A percentile compares a stretch with the other conserved stretches of the same genome.
Evolutionary conservation across 495 filamentous ascomycete species (phyloP).

Genomic region (Podospora appendiculata): DNA sequence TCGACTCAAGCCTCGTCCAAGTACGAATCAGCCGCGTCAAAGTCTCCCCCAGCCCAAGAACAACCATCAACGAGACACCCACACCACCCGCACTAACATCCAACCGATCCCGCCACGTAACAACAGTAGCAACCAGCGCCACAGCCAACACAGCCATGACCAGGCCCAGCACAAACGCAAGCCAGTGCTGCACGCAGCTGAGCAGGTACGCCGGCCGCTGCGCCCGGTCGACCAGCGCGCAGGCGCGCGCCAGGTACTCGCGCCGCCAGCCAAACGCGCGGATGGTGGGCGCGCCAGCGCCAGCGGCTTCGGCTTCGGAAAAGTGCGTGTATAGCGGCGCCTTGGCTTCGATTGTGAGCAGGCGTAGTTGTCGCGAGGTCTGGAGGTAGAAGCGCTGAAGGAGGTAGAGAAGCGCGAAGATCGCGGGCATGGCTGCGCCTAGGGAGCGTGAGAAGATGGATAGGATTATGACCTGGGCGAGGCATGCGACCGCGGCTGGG

Average conservation of each 20-base stretch:
- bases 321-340: conserved; percentile 30
- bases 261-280: conserved; percentile 36
- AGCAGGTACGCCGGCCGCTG: conserved; percentile 39
- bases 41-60: conserved; percentile 2
- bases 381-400: conserved; percentile 49
- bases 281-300: conserved; percentile 35
- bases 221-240: conserved; percentile 39
- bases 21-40: not conserved
- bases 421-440: conserved; percentile 14
- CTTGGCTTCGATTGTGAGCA: conserved; percentile 42
- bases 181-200: conserved; percentile 40
- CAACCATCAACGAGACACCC: conserved; percentile 1
- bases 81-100: not conserved
- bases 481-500: not conserved
- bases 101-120: not conserved
- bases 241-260: conserved; percentile 35
- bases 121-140: conserved; percentile 26
- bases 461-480: conserved; percentile 11
- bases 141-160: conserved; percentile 31
- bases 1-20: conserved; percentile 39
- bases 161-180: conserved; percentile 36
- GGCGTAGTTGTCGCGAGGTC: conserved; percentile 48
- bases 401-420: conserved; percentile 28
- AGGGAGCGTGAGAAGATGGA: conserved; percentile 17
- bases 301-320: conserved; percentile 15